Conservation (phyloP, 805 yeast genomes). For the Ogataea angusta region DNA sequence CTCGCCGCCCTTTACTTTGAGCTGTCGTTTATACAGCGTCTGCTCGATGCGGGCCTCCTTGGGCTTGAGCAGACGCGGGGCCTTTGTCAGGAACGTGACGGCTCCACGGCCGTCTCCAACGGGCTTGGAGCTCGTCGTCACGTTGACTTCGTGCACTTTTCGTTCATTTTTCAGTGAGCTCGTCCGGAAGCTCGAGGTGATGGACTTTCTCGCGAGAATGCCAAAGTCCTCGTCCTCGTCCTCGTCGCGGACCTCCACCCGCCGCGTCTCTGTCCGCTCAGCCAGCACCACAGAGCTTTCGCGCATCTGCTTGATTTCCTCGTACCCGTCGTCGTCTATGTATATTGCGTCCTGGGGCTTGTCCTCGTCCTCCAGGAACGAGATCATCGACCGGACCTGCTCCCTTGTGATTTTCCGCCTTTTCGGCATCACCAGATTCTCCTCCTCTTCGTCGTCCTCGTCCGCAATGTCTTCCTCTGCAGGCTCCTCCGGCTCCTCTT, state of each 20-base stretch:
- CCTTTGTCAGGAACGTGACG: constrained; percentile 25
- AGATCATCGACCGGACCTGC: constrained; percentile 26
- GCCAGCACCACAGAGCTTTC: constrained; percentile 55
- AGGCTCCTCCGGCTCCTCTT: constrained; percentile 26
- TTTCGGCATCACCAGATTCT: constrained; percentile 22
- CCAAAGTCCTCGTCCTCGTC: constrained; percentile 21
- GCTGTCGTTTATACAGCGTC: constrained; percentile 10
- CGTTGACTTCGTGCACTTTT: constrained; percentile 28
- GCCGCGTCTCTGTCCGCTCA: constrained; percentile 20
- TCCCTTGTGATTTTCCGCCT: constrained; percentile 34
- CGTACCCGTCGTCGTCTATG: constrained; percentile 35
- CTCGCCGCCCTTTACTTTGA: constrained; percentile 10
- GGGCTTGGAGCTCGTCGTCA: constrained; percentile 28
- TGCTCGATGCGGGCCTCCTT: constrained; percentile 22
- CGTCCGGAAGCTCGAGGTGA: constrained; percentile 30
- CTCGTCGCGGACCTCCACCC: constrained; percentile 5
- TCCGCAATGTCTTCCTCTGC: constrained; percentile 10
- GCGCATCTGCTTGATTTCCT: constrained; percentile 40
- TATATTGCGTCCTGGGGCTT: constrained; percentile 31
- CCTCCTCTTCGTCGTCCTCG: constrained; percentile 23
- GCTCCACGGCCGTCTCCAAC: constrained; percentile 25
- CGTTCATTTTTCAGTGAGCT: constrained; percentile 6
- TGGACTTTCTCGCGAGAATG: constrained; percentile 26
- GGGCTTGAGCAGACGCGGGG: constrained; percentile 7
- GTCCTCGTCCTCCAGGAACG: constrained; percentile 28